Base-by-base conservation (phyloP, 306 rosid species). In the Ceratonia siliqua region DNA sequence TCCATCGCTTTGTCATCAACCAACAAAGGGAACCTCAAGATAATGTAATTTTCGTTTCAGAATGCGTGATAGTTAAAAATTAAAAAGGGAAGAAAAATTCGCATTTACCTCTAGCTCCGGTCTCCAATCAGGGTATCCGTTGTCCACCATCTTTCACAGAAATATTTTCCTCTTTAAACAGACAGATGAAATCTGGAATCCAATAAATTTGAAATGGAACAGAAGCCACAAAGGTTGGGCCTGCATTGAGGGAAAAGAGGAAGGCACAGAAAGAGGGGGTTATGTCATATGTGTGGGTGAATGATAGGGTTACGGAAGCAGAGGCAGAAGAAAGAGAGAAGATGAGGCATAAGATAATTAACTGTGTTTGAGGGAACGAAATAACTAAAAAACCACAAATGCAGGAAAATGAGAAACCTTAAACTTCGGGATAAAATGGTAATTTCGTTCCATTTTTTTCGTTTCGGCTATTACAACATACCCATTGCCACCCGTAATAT, bases 281-380 rank as follows among this genome's bases (percentile, higher is more conserved):
- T 15, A 36, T n/a, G n/a, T n/a, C n/a, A n/a, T n/a, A n/a, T 15
- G 10, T 57, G 35, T 48, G 33, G 24, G 53, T 35, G 17, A 33
- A 14, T 11, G 53, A 33, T 43, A 54, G 72, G 70, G 57, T 71
- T 72, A 65, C 18, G 15, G 75, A 62, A 68, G 70, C 81, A 43
- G 48, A 55, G 14, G 57, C 32, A 27, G 57, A 28, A 50, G 41
- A 32, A 48, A 14, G 49, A 12, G 33, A 56, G 3, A 0, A 27
- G 17, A 41, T 28, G 30, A 6, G 54, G 63, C 13, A 62, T n/a
- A 21, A 5, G 17, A 36, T 30, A 15, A 17, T 28, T 27, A 12
- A 1, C 0, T 4, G 36, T n/a, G n/a, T 4, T 49, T 22, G 43
- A 68, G 6, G 42, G 30, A 68, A 17, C 33, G n/a, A 55, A 55